Evolutionary conservation across 805 yeast genomes (phyloP), one percentile per base, ranked within the genome.

Genomic region (Jamesozyma lodderae): DNA sequence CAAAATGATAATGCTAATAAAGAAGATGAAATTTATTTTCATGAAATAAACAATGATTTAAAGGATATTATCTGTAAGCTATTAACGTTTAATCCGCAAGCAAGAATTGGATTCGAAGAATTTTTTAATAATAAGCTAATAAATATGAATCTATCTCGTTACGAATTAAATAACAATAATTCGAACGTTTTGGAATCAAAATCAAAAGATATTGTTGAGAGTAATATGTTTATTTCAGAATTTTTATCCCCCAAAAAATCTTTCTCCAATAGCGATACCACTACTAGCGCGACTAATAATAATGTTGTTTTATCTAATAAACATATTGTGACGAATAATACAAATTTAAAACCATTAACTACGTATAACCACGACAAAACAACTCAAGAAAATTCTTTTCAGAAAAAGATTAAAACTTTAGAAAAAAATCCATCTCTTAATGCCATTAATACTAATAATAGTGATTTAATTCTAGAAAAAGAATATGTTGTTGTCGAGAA

Each of bases 401-500:
- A 5, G 13, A 13, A 23, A 14, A 17, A 33, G n/a, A n/a, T 22
- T 8, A 7, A 7, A 22, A 8, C 24, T 22, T 22, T 22, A 22
- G 24, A 22, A 10, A 22, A 22, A 22, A 22, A 7, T 22, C 13
- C 36, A 5, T 5, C 28, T 14, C n/a, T 4, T 9, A 31, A 31
- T 25, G 16, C 21, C 9, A 21, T 13, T 27, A 16, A 27, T 3
- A 15, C 5, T 14, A 20, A 31, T n/a, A 42, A 32, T 31, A 45
- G 40, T 27, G 82, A 77, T 37, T 53, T 71, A 17, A 68, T 72
- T 19, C 63, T 78, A 40, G 95, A 86, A 49, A 79, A 76, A 47
- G 96, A 87, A 52, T 90, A 90, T 51, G 97, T 90, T 24, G 94
- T 90, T 28, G 88, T 90, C 21, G 97, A 90, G 58, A 92, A 90